A percentile compares a stretch with the other conserved stretches of the same genome.
Conservation (phyloP, 495 filamentous ascomycete genomes). For the Xylaria bambusicola region DNA sequence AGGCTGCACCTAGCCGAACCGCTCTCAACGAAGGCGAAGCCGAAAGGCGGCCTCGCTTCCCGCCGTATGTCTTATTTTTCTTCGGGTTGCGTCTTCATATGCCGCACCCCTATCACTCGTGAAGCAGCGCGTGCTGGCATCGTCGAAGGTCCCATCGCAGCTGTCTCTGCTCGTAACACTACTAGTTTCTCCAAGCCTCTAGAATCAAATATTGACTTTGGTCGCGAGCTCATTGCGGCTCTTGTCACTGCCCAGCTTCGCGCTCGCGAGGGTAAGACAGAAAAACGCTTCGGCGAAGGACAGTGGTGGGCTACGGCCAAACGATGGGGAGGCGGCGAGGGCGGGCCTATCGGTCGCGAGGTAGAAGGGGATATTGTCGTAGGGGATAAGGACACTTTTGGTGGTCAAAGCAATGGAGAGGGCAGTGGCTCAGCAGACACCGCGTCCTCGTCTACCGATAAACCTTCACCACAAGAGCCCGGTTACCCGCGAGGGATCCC, state of each 20-base stretch:
- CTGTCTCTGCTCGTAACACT: constrained; percentile 56
- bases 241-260: constrained; percentile 83
- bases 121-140: constrained; percentile 70
- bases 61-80: constrained; percentile 53
- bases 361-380: constrained; percentile 45
- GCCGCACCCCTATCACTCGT: constrained; percentile 67
- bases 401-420: constrained; percentile 15
- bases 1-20: constrained; percentile 53
- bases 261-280: constrained; percentile 65
- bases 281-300: constrained; percentile 69
- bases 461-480: constrained; percentile 15
- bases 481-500: constrained; percentile 23
- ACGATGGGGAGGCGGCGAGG: constrained; percentile 75
- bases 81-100: constrained; percentile 58
- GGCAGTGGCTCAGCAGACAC: constrained; percentile 1
- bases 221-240: constrained; percentile 72
- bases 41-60: constrained; percentile 40
- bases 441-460: neutral
- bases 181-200: constrained; percentile 45
- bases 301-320: constrained; percentile 78
- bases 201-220: constrained; percentile 65
- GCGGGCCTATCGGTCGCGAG: constrained; percentile 62
- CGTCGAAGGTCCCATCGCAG: constrained; percentile 76
- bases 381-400: constrained; percentile 45
- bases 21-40: constrained; percentile 36